Evolutionary conservation across 1,284 basidiomycete species (phyloP), one percentile per base, ranked within the genome.

Genomic region (Wolfiporia cocos): DNA sequence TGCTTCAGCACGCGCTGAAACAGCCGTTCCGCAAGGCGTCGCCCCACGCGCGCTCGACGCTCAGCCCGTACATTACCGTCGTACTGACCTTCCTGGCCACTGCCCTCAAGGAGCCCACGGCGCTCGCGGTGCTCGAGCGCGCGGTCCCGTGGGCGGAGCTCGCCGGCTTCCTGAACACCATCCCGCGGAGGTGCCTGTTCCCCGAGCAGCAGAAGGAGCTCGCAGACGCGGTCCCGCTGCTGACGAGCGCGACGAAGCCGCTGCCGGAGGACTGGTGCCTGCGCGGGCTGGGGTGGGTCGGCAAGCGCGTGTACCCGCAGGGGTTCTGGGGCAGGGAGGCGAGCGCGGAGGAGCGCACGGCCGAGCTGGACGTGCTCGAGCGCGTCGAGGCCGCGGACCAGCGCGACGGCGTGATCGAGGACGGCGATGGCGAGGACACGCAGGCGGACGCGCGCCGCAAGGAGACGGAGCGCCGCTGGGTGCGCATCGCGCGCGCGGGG

Each of bases 191-290:
- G 38, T 62, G 78, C 22, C 66, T 81, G 37, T 43, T 53, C 21
- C 52, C 55, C 34, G 60, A 60, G 48, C 48, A 49, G 44, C 56
- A 50, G 50, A 59, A 46, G 53, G 56, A 46, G 51, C 57, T 44
- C 28, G 47, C 37, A 11, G 56, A 56, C 26, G 44, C 47, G 32
- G 48, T 43, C 2, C 36, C 66, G 9, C 76, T 86, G 70, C 66
- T 87, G 31, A 79, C 81, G 0, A 76, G 69, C 43, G 73, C 75
- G 6, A 81, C 74, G 42, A 68, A 76, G 11, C 87, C 92, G 0
- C 68, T 99, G 2, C 79, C 89, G 0, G 96, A 99, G 62, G 96
- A 99, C 61, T 97, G 93, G 92, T 90, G 89, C 53, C 64, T 98
- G 47, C 77, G 94, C 23, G 96, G 96, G 3, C 88, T 94, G 80